phyloP scores from a whole-genome alignment of 2,329 filamentous ascomycete genomes.

The Trichoderma simmonsii region DNA sequence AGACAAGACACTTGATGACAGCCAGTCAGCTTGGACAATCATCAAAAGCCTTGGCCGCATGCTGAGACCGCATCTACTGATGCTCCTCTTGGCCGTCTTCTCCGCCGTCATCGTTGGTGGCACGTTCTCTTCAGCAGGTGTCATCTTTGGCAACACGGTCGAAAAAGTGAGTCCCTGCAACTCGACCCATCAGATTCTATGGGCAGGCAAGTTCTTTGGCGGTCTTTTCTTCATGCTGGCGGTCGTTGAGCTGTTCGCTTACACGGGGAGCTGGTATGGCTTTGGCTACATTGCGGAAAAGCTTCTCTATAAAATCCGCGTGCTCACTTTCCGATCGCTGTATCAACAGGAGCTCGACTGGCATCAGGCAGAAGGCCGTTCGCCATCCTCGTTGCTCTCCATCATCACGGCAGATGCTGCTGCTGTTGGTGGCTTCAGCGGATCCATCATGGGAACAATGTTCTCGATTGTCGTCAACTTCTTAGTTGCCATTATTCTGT shows the following conservation, averaged over 20 bases:
- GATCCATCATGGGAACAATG: conserved; percentile 66
- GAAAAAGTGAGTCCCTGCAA: conserved; percentile 48
- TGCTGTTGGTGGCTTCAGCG: conserved; percentile 64
- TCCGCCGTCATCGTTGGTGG: conserved; percentile 54
- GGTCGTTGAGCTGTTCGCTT: conserved; percentile 46
- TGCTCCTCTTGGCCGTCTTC: conserved; percentile 40
- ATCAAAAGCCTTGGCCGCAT: conserved; percentile 37
- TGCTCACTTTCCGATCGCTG: conserved; percentile 62
- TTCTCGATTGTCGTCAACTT: conserved; percentile 68
- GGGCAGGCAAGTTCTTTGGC: conserved; percentile 47
- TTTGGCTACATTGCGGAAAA: conserved; percentile 57
- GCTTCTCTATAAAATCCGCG: conserved; percentile 60
- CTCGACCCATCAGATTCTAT: conserved; percentile 34
- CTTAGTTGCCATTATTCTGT: conserved; percentile 63
- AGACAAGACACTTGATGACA: conserved; percentile 34
- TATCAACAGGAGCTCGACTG: conserved; percentile 66
- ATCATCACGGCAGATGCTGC: conserved; percentile 69
- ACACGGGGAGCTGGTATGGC: conserved; percentile 53
- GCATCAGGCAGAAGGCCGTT: conserved; percentile 65
- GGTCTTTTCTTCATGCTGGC: conserved; percentile 56
- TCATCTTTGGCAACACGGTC: conserved; percentile 46
- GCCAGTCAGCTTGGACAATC: conserved; percentile 40
- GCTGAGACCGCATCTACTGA: conserved; percentile 38
- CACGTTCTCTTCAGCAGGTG: conserved; percentile 51
- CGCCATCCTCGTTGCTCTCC: conserved; percentile 59